These are phyloP conservation scores for Sistotremastrum suecicum DNA, from an alignment of 768 basidiomycete species.

Conservation along the genomic window DNA sequence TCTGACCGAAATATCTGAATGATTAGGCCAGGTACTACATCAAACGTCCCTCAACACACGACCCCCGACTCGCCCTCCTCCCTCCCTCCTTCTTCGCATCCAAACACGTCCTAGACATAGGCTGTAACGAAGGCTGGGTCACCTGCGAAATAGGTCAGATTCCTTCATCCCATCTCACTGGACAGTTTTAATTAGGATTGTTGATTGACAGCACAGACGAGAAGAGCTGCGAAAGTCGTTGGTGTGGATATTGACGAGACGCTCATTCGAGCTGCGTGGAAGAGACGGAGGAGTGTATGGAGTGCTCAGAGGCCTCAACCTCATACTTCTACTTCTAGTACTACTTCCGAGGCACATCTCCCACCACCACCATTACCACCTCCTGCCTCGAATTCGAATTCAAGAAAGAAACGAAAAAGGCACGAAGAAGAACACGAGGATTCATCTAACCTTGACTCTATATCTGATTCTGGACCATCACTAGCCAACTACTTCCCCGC, in stretches of 20 bases:
- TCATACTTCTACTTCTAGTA: not conserved
- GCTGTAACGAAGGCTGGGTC: conserved; percentile 79
- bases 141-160: conserved; percentile 70
- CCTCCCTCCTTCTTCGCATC: conserved; percentile 36
- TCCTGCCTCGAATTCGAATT: conserved; percentile 1
- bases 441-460: not conserved
- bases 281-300: conserved; percentile 55
- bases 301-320: conserved; percentile 39
- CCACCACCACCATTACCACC: no score
- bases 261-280: conserved; percentile 66
- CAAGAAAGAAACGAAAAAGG: conserved; percentile 14
- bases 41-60: conserved; percentile 47
- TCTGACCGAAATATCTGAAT: not conserved
- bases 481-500: conserved; percentile 54
- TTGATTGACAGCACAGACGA: conserved; percentile 38
- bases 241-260: conserved; percentile 79
- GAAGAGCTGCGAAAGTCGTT: conserved; percentile 48
- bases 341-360: conserved; percentile 2
- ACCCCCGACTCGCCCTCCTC: conserved; percentile 53
- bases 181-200: conserved; percentile 1
- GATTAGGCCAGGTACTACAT: conserved; percentile 47
- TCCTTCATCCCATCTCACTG: not conserved
- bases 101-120: conserved; percentile 63
- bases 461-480: not conserved
- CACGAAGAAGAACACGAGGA: not conserved